phyloP scores from a whole-genome alignment of 2,329 filamentous ascomycete genomes.

The Ophiostoma ips region DNA sequence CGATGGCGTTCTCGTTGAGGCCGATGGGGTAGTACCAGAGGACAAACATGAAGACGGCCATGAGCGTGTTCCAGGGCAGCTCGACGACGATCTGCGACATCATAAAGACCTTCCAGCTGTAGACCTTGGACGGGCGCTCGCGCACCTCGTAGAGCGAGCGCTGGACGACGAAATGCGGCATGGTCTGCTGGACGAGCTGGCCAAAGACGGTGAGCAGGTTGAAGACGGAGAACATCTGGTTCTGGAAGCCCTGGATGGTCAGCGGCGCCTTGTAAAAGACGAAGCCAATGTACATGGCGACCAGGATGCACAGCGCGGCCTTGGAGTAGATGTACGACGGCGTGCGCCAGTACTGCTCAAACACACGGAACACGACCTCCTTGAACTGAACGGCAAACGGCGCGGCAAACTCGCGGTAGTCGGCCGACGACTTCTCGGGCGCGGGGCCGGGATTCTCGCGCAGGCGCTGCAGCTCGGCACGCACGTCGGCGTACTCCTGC shows the following conservation, averaged over 20 bases:
- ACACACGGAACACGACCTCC: constrained; percentile 59
- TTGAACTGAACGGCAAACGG: constrained; percentile 54
- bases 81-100: constrained; percentile 72
- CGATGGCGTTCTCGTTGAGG: constrained; percentile 54
- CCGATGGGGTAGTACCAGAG: constrained; percentile 80
- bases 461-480: constrained; percentile 43
- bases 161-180: constrained; percentile 77
- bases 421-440: constrained; percentile 26
- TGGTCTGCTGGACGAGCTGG: constrained; percentile 63
- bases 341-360: constrained; percentile 70
- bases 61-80: constrained; percentile 70
- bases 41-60: constrained; percentile 49
- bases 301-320: constrained; percentile 47
- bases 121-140: constrained; percentile 71
- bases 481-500: constrained; percentile 40
- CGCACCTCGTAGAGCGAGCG: constrained; percentile 72
- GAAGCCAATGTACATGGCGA: constrained; percentile 67
- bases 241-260: constrained; percentile 65
- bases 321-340: constrained; percentile 85
- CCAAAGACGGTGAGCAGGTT: constrained; percentile 73
- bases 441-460: constrained; percentile 31
- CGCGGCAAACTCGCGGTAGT: constrained; percentile 63
- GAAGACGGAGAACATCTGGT: constrained; percentile 79
- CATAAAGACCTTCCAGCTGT: constrained; percentile 78
- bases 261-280: constrained; percentile 62